phyloP scores from a whole-genome alignment of 805 yeast genomes.

The Candida nanaspora region DNA sequence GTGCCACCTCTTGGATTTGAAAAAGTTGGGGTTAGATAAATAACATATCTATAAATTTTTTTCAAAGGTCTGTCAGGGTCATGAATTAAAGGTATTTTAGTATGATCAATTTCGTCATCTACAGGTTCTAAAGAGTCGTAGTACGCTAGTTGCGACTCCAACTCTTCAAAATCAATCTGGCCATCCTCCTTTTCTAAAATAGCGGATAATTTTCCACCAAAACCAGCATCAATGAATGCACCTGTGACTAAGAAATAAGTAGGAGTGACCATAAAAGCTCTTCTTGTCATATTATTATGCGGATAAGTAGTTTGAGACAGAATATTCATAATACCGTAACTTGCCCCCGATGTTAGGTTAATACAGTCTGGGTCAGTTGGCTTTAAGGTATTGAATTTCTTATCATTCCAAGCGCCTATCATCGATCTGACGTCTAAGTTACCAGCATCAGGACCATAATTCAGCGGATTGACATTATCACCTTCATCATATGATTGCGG shows the following conservation, averaged over 20 bases:
- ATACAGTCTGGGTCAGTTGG: slow-evolving; percentile 41
- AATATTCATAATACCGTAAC: slow-evolving; percentile 67
- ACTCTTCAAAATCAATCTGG: slow-evolving; percentile 40
- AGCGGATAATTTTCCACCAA: slow-evolving; percentile 57
- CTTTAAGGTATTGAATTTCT: slow-evolving; percentile 25
- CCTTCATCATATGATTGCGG: slow-evolving; percentile 37
- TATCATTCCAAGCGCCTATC: slow-evolving; percentile 47
- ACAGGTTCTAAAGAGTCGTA: slow-evolving; percentile 26
- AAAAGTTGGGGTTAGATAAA: slow-evolving; percentile 72
- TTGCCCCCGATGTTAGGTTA: slow-evolving; percentile 76
- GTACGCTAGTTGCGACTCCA: slow-evolving; percentile 39
- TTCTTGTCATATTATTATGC: slow-evolving; percentile 52
- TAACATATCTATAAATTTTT: slow-evolving; percentile 57
- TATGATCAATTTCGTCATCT: slow-evolving; percentile 13
- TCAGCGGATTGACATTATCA: slow-evolving; percentile 49
- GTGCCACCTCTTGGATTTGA: slow-evolving; percentile 78
- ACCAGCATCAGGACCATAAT: slow-evolving; percentile 77
- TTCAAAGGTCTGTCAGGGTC: slow-evolving; percentile 36
- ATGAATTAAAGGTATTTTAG: slow-evolving; percentile 17
- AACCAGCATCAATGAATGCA: slow-evolving; percentile 74
- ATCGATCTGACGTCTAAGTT: slow-evolving; percentile 50
- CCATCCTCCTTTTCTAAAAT: slow-evolving; percentile 50
- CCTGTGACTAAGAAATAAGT: slow-evolving; percentile 74
- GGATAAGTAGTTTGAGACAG: slow-evolving; percentile 57
- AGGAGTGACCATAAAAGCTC: slow-evolving; percentile 72